Conservation (phyloP, 345 rosid species). For the Lumnitzera littorea region DNA sequence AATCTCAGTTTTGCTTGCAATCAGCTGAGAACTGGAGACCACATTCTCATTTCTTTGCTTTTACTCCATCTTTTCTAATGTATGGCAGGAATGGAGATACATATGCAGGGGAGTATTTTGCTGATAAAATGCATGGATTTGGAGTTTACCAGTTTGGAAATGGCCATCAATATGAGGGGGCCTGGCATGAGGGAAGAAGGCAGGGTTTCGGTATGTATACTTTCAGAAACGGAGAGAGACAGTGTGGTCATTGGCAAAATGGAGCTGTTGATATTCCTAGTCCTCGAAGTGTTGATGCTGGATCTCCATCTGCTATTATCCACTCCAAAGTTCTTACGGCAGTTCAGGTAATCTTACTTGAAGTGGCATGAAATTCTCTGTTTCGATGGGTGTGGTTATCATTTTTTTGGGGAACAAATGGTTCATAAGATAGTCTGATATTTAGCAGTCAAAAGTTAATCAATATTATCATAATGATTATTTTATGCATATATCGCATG, state of each 20-base stretch:
- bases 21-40: no score
- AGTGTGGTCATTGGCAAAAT: conserved; percentile 73
- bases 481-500: neutral
- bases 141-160: conserved; percentile 74
- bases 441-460: no score
- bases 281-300: conserved; percentile 14
- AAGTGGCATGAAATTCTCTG: neutral
- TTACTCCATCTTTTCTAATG: neutral
- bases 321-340: conserved; percentile 31
- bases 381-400: no score
- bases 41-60: neutral
- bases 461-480: neutral
- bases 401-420: no score
- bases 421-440: no score
- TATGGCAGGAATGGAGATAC: conserved; percentile 51
- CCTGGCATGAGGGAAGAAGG: conserved; percentile 91
- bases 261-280: conserved; percentile 31
- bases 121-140: conserved; percentile 80
- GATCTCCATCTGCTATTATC: conserved; percentile 19
- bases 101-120: conserved; percentile 79
- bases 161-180: conserved; percentile 74
- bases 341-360: conserved; percentile 32
- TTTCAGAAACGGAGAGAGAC: conserved; percentile 70
- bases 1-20: neutral
- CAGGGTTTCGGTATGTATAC: conserved; percentile 82